A percentile compares a stretch with the other conserved stretches of the same genome.
Evolutionary conservation across 2,329 filamentous ascomycete genomes (phyloP).

Genomic region (Aspergillus texensis): DNA sequence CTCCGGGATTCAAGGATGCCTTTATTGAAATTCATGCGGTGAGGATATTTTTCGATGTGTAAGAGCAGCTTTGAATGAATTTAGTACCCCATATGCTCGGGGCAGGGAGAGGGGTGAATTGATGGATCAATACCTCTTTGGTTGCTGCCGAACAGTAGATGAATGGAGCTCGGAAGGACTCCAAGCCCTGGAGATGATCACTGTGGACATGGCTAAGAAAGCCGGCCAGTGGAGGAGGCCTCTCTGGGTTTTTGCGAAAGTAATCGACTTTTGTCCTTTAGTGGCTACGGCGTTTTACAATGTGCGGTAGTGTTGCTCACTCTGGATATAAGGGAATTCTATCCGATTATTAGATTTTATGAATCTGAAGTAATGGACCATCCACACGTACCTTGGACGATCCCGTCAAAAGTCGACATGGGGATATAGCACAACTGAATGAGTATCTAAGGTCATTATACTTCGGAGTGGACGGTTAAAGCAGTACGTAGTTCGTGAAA

Average conservation of each 20-base stretch:
- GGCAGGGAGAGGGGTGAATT: neutral
- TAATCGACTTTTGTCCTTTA: conserved; percentile 69
- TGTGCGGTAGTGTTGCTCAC: conserved; percentile 41
- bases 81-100: neutral
- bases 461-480: neutral
- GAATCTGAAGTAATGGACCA: neutral
- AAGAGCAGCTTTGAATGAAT: conserved; percentile 62
- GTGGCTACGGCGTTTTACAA: neutral
- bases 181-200: conserved; percentile 82
- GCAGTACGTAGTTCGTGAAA: too few relatives aligned
- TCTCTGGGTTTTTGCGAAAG: conserved; percentile 64
- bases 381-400: conserved; percentile 51
- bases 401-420: conserved; percentile 79
- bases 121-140: conserved; percentile 55
- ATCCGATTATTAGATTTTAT: conserved; percentile 16
- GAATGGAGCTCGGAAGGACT: conserved; percentile 75
- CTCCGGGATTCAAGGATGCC: conserved; percentile 75
- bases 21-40: conserved; percentile 78
- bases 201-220: conserved; percentile 93
- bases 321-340: conserved; percentile 79
- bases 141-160: conserved; percentile 90
- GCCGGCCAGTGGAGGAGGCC: conserved; percentile 71
- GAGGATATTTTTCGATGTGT: conserved; percentile 74
- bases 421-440: neutral
- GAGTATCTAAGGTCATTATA: neutral